Base-by-base conservation (phyloP, 2,329 filamentous ascomycete genomes). In the Fusarium pseudocircinatum region DNA sequence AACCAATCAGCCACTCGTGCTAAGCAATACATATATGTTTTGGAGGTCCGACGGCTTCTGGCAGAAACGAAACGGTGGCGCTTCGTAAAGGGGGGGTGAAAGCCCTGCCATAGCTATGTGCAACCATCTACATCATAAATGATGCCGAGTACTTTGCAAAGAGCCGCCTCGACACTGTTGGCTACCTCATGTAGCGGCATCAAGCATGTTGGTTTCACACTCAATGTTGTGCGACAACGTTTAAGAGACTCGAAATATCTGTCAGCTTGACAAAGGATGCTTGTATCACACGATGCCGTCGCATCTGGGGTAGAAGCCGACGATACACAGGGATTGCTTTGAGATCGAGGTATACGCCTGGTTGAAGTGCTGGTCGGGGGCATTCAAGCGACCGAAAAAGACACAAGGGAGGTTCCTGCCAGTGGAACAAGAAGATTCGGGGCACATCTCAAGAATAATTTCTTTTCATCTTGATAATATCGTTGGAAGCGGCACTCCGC, bases 221-320 rank as follows among this genome's bases (percentile, higher is more conserved):
- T 28, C 18, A 47, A 44, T 60, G 37, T 40, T 22, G 62, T 47
- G 63, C 36, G 52, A 53, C 43, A 22, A n/a, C 32, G 36, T 53
- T 61, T 43, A 44, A 40, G 26, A 71, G 44, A 68, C 61, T 49
- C 59, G 52, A 62, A 43, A 54, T 42, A 43, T 67, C 61, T 67
- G 69, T 63, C 74, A 74, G 63, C 65, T 70, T 75, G 70, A 77
- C 63, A 72, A 74, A 77, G 47, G 53, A 67, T 54, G 46, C 46
- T n/a, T 50, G 49, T 73, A 44, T 40, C 34, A 47, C 53, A 40
- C 50, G 24, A 60, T 47, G 57, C 28, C 26, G 68, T 69, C 63
- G 44, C 57, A 53, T 58, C 54, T 74, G 52, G 60, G 52, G 67
- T 54, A 67, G 70, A 63, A 60, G 67, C 53, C 59, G 60, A 72